Evolutionary conservation across 2,329 filamentous ascomycete species (phyloP), one percentile per base, ranked within the genome.

Genomic region (Trichoderma arundinaceum): DNA sequence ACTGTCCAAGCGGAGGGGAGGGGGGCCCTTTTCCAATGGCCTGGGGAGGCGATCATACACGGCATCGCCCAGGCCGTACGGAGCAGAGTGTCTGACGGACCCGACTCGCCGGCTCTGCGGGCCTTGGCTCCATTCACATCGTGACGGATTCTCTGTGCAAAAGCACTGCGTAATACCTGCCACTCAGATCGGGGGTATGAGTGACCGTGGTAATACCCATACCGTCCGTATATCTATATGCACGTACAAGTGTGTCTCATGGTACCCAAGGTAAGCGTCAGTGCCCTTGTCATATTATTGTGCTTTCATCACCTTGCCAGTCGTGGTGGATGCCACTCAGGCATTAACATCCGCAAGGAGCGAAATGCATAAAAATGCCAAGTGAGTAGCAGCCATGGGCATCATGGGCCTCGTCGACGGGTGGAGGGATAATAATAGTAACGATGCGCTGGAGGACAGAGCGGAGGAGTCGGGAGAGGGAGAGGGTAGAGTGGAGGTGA

Each of bases 401-500:
- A 15, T 13, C 39, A 32, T 57, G 22, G 15, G 19, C 46, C 44
- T 52, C 5, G 15, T 43, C 7, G 7, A 8, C 10, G 17, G 46
- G 41, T 8, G 10, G 46, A 9, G 22, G 15, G 35, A 61, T 49
- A 60, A 49, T 22, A 60, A 60, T 60, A 60, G 57, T 15, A 41
- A 51, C 46, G n/a, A 52, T 43, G 19, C 17, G 43, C 35, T 41
- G 43, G 33, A 28, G 19, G 49, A n/a, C 12, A 13, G 3, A 22
- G 46, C 13, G 13, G 35, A 35, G n/a, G n/a, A n/a, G n/a, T n/a
- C n/a, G n/a, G n/a, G n/a, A n/a, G n/a, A n/a, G n/a, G n/a, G n/a
- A n/a, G n/a, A n/a, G n/a, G n/a, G n/a, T n/a, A n/a, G n/a, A n/a
- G n/a, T n/a, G n/a, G n/a, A n/a, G n/a, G 33, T 28, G 52, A 44